Conservation (phyloP, 1,139 yeast species). For the Saccharomyces pastorianus region DNA sequence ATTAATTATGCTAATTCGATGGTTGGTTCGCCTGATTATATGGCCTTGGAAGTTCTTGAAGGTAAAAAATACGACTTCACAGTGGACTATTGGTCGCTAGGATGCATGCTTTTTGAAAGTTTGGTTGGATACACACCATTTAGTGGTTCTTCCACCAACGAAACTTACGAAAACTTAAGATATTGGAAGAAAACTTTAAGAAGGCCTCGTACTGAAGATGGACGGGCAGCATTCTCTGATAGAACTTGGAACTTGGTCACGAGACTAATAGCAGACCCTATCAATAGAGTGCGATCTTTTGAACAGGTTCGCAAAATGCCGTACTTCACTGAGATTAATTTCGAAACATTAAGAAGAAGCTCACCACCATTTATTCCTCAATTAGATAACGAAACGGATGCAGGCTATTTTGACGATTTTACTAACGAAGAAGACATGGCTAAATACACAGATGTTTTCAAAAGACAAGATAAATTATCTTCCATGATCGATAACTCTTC, state of each 20-base stretch:
- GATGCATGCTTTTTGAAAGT: conserved; percentile 89
- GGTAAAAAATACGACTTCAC: conserved; percentile 92
- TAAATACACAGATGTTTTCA: conserved; percentile 92
- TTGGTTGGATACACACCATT: conserved; percentile 95
- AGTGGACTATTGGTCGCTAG: conserved; percentile 97
- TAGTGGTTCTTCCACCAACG: conserved; percentile 87
- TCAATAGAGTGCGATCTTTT: conserved; percentile 64
- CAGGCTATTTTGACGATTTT: conserved; percentile 97
- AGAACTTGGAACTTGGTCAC: conserved; percentile 91
- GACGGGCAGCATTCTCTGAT: conserved; percentile 86
- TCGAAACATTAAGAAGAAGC: conserved; percentile 58
- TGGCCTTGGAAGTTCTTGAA: conserved; percentile 95
- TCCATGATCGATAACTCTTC: conserved; percentile 63
- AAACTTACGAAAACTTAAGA: conserved; percentile 87
- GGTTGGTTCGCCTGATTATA: conserved; percentile 97
- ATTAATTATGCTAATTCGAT: conserved; percentile 84
- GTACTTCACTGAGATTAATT: conserved; percentile 78
- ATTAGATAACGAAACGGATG: conserved; percentile 92
- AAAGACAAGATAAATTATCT: conserved; percentile 79
- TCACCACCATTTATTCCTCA: conserved; percentile 96
- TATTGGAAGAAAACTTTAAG: conserved; percentile 85
- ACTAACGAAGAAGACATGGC: conserved; percentile 96
- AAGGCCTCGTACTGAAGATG: conserved; percentile 88
- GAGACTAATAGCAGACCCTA: conserved; percentile 70
- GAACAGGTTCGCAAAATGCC: conserved; percentile 72